phyloP scores from a whole-genome alignment of 805 yeast species.

The Candida arabinofermentans region DNA sequence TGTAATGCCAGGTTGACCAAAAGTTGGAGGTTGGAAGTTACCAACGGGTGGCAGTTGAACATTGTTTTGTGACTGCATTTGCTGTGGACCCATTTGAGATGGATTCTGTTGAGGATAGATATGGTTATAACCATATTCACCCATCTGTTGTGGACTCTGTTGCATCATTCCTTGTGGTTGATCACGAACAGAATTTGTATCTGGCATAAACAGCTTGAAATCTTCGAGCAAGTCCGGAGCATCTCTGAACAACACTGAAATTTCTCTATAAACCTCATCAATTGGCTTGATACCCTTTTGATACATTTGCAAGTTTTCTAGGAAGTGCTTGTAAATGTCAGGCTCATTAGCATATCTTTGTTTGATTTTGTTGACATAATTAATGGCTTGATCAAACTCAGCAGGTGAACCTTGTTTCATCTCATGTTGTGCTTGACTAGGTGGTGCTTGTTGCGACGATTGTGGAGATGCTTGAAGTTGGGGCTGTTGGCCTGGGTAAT shows the following conservation, averaged over 20 bases:
- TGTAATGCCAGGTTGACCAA: constrained; percentile 21
- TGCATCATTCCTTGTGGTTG: constrained; percentile 23
- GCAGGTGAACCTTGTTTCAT: constrained; percentile 57
- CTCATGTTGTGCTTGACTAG: constrained; percentile 15
- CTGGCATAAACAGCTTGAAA: constrained; percentile 93
- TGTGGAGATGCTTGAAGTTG: constrained; percentile 7
- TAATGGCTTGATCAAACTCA: constrained; percentile 95
- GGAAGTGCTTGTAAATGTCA: constrained; percentile 88
- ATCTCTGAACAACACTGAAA: constrained; percentile 79
- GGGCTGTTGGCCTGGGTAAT: constrained; percentile 9
- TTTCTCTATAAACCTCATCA: constrained; percentile 92
- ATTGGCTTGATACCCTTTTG: constrained; percentile 96
- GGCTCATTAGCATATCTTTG: constrained; percentile 92
- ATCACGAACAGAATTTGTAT: constrained; percentile 41
- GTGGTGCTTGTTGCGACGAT: constrained; percentile 13
- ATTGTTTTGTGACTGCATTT: constrained; percentile 21
- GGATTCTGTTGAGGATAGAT: constrained; percentile 19
- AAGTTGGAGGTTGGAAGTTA: constrained; percentile 69
- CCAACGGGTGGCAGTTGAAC: constrained; percentile 85
- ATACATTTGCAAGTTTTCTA: constrained; percentile 93
- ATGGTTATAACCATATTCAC: constrained; percentile 19
- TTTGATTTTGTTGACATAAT: constrained; percentile 93
- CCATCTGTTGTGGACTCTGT: constrained; percentile 11
- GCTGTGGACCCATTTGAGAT: constrained; percentile 8
- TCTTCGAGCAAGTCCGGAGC: constrained; percentile 95